phyloP scores from a whole-genome alignment of 2,329 filamentous ascomycete species.

The Graphilbum sp. region DNA sequence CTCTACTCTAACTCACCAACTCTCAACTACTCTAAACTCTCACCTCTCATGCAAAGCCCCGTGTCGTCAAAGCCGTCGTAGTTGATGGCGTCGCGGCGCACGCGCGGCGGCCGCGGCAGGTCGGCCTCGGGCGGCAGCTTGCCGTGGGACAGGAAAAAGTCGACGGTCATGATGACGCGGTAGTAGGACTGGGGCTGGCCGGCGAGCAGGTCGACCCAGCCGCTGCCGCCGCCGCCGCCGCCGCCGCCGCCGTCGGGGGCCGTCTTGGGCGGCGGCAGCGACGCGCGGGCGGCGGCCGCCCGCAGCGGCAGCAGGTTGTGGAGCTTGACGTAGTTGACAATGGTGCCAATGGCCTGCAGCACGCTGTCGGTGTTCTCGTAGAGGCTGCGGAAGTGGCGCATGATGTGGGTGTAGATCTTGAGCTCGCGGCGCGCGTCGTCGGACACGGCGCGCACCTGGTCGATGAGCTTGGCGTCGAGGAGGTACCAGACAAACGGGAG shows the following conservation, averaged over 20 bases:
- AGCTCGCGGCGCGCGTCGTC: not conserved
- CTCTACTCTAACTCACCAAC: no score
- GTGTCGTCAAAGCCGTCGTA: not conserved
- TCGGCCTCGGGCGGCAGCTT: not conserved
- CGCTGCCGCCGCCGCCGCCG: not conserved
- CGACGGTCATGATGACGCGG: not conserved
- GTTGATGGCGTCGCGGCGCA: not conserved
- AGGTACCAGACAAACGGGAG: conserved; percentile 1
- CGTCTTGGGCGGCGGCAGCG: no score
- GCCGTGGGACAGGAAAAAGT: not conserved
- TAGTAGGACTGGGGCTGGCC: not conserved
- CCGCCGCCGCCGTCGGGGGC: no score
- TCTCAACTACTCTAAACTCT: no score
- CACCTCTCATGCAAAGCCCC: no score
- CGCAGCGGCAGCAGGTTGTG: not conserved
- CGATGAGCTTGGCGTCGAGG: not conserved
- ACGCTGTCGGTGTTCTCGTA: not conserved
- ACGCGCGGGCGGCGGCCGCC: not conserved
- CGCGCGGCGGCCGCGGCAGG: not conserved
- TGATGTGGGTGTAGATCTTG: not conserved
- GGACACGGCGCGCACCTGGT: not conserved
- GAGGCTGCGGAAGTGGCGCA: not conserved
- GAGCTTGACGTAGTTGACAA: not conserved
- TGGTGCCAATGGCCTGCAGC: not conserved
- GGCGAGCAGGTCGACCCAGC: not conserved